Evolutionary conservation across 257 asterid species (phyloP).

Genomic region (Solanum megistacrolobum): DNA sequence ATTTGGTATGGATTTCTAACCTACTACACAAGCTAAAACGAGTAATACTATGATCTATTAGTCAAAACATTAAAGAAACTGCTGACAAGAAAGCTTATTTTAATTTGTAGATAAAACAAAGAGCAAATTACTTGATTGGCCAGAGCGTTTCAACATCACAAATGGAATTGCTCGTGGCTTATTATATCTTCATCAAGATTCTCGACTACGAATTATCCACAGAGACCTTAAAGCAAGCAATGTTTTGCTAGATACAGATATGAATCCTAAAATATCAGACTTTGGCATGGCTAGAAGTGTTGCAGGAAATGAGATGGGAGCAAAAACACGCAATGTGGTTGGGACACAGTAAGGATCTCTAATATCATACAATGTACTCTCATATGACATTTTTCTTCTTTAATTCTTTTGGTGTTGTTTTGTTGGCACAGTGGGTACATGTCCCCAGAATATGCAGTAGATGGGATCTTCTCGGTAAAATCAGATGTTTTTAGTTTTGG

Average conservation of each 20-base stretch:
- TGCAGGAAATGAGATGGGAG: conserved; percentile 26
- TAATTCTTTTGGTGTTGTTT: not conserved
- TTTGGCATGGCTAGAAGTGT: conserved; percentile 22
- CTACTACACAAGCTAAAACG: not conserved
- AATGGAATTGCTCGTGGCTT: conserved; percentile 28
- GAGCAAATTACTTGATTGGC: conserved; percentile 17
- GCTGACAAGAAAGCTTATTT: not conserved
- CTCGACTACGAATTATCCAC: conserved; percentile 22
- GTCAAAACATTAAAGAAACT: not conserved
- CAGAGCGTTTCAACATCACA: conserved; percentile 8
- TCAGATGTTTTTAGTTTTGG: conserved; percentile 28
- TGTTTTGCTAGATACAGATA: conserved; percentile 15
- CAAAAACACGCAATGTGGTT: conserved; percentile 19
- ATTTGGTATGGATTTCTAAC: not conserved
- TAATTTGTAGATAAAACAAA: conserved; percentile 7
- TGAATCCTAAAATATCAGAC: conserved; percentile 28
- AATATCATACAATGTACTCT: not conserved
- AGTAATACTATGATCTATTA: not conserved
- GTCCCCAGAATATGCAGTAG: conserved; percentile 22
- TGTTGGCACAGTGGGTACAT: conserved; percentile 20
- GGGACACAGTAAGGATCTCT: conserved; percentile 18
- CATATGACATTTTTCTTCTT: not conserved
- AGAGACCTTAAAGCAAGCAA: conserved; percentile 30
- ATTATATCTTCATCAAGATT: conserved; percentile 30
- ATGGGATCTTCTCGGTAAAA: conserved; percentile 24